Conservation (phyloP, 2,329 filamentous ascomycete genomes). For the Fusarium miscanthi region DNA sequence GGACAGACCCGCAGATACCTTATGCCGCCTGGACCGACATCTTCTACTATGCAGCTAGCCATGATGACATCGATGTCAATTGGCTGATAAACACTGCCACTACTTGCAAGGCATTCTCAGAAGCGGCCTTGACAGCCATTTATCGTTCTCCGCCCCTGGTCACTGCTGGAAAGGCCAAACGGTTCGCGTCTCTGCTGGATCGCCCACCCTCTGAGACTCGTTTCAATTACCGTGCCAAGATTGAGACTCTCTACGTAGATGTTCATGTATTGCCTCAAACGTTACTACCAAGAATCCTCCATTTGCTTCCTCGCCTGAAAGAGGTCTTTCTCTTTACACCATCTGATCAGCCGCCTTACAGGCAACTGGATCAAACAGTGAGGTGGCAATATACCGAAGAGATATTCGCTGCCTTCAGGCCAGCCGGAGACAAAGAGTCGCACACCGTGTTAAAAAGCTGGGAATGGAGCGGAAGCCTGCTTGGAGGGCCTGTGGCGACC, state of each 20-base stretch:
- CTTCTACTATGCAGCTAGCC: slow-evolving; percentile 73
- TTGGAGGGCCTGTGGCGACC: slow-evolving; percentile 57
- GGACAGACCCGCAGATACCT: slow-evolving; percentile 66
- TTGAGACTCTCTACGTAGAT: slow-evolving; percentile 77
- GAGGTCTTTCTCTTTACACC: slow-evolving; percentile 79
- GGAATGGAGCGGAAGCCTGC: slow-evolving; percentile 70
- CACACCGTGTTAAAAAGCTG: slow-evolving; percentile 61
- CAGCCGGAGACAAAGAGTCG: slow-evolving; percentile 49
- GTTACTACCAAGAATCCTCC: slow-evolving; percentile 64
- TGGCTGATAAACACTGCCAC: slow-evolving; percentile 75
- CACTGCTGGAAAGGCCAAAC: slow-evolving; percentile 55
- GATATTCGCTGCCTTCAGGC: slow-evolving; percentile 72
- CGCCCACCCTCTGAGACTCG: slow-evolving; percentile 59
- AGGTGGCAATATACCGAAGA: slow-evolving; percentile 77
- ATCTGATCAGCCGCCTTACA: slow-evolving; percentile 74
- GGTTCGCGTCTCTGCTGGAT: slow-evolving; percentile 65
- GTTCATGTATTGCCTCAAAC: slow-evolving; percentile 68
- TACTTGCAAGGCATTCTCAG: slow-evolving; percentile 72
- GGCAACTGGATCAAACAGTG: slow-evolving; percentile 64
- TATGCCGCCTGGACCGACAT: slow-evolving; percentile 77
- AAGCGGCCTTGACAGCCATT: slow-evolving; percentile 78
- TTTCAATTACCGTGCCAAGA: slow-evolving; percentile 76
- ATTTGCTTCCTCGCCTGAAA: slow-evolving; percentile 72
- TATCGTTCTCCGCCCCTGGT: slow-evolving; percentile 76
- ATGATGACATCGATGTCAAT: slow-evolving; percentile 58